Evolutionary conservation across 495 filamentous ascomycete genomes (phyloP), one percentile per base, ranked within the genome.

Genomic region (Annulohypoxylon stygium): DNA sequence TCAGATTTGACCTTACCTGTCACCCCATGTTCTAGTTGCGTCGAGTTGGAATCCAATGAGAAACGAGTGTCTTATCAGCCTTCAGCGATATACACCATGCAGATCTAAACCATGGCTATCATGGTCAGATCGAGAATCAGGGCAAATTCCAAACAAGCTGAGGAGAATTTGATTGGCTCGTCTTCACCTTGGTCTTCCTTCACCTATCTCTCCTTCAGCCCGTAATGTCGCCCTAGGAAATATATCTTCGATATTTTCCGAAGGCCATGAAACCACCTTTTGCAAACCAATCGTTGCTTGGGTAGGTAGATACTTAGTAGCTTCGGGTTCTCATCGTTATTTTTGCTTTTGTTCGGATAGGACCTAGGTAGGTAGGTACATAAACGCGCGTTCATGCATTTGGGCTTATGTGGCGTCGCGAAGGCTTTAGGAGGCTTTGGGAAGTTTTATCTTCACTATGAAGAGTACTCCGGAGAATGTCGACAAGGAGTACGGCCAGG

Each of bases 31-130:
- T 65, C 43, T 45, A 36, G 68, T 53, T n/a, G 43, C 43, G 20
- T 64, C 61, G 53, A 20, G 45, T 59, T 43, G 37, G 64, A 71
- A 67, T 61, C 73, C 73, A 75, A 75, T 75, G 30, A 61, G 65
- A 69, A 47, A 36, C 8, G 43, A 69, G 65, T 51, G 51, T 23
- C 65, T 75, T 75, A 75, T 75, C 73, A 43, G 61, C 69, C 26
- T 65, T 43, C 10, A 1, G 36, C 36, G 30, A 69, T 41, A n/a
- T 36, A 45, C 41, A 45, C 45, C 20, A 25, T 58, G 50, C 59
- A 63, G 50, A 50, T 48, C 50, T 16, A 58, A 37, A 30, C 37
- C 66, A 36, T 20, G n/a, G 23, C 20, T 14, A 63, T 25, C 66
- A 36, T 20, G n/a, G 23, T 34, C n/a, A 69, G 23, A 25, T 48